phyloP scores from a whole-genome alignment of 768 basidiomycete genomes.

The Lactarius evosmus region DNA sequence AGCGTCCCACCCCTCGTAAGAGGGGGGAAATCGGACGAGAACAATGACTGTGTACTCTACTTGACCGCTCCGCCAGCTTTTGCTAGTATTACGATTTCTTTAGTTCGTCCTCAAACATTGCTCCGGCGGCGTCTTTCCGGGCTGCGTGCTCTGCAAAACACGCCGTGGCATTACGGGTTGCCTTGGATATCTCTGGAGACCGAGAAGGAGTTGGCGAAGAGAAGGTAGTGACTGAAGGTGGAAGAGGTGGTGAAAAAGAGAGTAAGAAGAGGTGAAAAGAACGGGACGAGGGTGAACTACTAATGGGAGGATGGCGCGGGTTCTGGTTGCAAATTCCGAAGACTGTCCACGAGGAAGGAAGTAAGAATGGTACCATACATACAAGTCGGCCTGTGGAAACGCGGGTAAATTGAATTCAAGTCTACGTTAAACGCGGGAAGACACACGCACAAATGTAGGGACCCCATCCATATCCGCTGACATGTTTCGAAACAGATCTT shows the following conservation, averaged over 20 bases:
- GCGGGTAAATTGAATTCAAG: too few species aligned
- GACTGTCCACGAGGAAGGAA: neutral
- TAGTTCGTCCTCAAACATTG: neutral
- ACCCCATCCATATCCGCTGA: neutral
- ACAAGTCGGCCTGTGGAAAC: constrained; percentile 9
- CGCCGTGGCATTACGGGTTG: constrained; percentile 4
- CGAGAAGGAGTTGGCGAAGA: neutral
- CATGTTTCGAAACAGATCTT: neutral
- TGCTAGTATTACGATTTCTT: neutral
- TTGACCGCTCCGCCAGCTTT: constrained; percentile 2
- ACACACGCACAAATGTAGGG: neutral
- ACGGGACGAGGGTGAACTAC: neutral
- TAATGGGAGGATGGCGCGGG: too few species aligned
- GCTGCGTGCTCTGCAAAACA: neutral
- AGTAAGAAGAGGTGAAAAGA: neutral
- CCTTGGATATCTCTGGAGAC: neutral
- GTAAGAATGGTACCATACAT: constrained; percentile 4
- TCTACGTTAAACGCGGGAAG: neutral
- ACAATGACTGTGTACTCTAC: constrained; percentile 33
- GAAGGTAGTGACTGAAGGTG: neutral
- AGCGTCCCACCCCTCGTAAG: constrained; percentile 31
- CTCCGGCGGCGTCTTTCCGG: neutral
- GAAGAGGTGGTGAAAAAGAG: neutral
- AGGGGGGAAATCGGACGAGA: constrained; percentile 36
- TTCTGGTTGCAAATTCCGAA: neutral